Base-by-base conservation (phyloP, 257 asterid species). In the Solanum tarijense region DNA sequence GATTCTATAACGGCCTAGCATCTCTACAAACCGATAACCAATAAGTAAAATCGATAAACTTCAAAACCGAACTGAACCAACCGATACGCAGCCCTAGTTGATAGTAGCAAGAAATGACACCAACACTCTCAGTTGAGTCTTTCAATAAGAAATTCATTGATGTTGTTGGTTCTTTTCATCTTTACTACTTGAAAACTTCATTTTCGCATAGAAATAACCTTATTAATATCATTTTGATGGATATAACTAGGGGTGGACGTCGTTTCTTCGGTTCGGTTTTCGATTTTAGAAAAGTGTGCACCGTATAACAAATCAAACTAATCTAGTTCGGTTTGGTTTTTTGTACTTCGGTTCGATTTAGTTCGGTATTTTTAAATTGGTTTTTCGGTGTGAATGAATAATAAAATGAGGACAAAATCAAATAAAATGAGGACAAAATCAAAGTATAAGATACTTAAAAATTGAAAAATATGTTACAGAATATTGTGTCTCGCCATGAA, bases 21-120 rank as follows among this genome's bases (percentile, higher is more conserved):
- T 48, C 58, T 48, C 21, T 48, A 48, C 6, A 48, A 46, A 13
- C 5, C 58, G 7, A 48, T 48, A 48, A 48, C 58, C 7, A 5
- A 48, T 48, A 48, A 48, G 7, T 48, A 7, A 48, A 48, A 48
- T 0, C 7, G 3, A 13, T 48, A 48, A 48, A 48, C 21, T 5
- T 48, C 1, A 48, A 48, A 48, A 5, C 0, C 3, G 1, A 48
- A 48, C 0, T 3, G 3, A 48, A 13, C 0, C 3, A 21, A 13
- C 2, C 3, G 58, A 48, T 48, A 48, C 2, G 58, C 21, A 41
- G 13, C 46, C 46, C 46, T 41, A 41, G 46, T 41, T 41, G 13
- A 46, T 46, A 46, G 9, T 62, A 6, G n/a, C 13, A 23, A 9
- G 2, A 18, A 18, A 23, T 62, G 69, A 23, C 29, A 62, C 12